Evolutionary conservation across 73 alveolate genomes (phyloP).

Genomic region (Symbiodinium natans): DNA sequence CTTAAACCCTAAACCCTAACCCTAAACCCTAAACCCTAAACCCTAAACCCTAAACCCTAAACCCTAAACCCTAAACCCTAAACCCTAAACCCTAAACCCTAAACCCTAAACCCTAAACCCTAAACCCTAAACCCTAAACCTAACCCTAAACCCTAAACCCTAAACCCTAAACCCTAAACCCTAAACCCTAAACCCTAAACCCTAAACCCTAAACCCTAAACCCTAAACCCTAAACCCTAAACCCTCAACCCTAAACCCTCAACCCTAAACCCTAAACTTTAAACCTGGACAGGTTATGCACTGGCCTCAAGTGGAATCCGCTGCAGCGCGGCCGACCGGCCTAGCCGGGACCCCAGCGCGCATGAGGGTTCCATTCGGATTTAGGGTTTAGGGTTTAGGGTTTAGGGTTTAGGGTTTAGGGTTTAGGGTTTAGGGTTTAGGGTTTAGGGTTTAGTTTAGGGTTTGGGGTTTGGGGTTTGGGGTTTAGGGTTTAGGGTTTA

Average conservation of each 20-base stretch:
- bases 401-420: background rate
- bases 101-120: too few relatives aligned
- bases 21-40: too few relatives aligned
- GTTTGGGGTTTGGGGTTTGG: background rate
- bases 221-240: too few relatives aligned
- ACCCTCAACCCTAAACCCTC: too few relatives aligned
- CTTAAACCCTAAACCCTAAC: too few relatives aligned
- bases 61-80: too few relatives aligned
- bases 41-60: too few relatives aligned
- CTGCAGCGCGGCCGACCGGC: background rate
- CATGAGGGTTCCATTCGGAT: too few relatives aligned
- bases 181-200: background rate
- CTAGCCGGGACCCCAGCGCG: background rate
- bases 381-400: background rate
- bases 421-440: background rate
- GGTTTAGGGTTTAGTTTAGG: background rate
- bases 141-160: background rate
- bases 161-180: background rate
- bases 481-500: background rate
- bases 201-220: too few relatives aligned
- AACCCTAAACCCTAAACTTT: background rate
- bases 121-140: too few relatives aligned
- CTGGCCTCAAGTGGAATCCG: slow-evolving; percentile 52
- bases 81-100: too few relatives aligned
- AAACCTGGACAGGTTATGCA: slow-evolving; percentile 22